Evolutionary conservation across 352 stramenopile species (phyloP).

Genomic region (Globisporangium cederbergense): DNA sequence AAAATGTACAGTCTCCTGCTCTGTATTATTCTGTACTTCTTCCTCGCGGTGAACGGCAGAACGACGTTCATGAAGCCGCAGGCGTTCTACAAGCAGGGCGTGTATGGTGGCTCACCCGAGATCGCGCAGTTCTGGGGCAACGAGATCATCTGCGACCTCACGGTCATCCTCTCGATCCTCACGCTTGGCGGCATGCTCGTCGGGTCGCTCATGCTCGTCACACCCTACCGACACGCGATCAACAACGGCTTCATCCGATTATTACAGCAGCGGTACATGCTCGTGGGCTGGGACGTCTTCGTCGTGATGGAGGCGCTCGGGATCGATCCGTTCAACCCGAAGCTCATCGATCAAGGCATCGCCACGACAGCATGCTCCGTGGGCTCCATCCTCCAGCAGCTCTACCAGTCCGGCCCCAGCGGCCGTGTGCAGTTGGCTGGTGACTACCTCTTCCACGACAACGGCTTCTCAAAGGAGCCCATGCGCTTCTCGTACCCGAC

Average conservation of each 20-base stretch:
- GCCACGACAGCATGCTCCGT: slow-evolving; percentile 27
- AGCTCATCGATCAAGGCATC: slow-evolving; percentile 21
- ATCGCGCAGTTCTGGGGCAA: slow-evolving; percentile 44
- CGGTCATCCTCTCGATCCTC: slow-evolving; percentile 32
- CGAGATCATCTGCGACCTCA: slow-evolving; percentile 51
- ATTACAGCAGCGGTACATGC: not conserved
- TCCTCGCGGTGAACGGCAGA: not conserved
- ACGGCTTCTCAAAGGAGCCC: not conserved
- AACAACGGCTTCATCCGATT: not conserved
- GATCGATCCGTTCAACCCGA: slow-evolving; percentile 37
- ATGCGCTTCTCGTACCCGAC: not conserved
- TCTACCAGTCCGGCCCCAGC: slow-evolving; percentile 50
- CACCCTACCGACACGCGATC: not conserved
- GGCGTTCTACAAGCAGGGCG: slow-evolving; percentile 22
- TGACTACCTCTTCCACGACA: slow-evolving; percentile 4
- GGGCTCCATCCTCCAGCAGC: slow-evolving; percentile 38
- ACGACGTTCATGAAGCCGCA: not conserved
- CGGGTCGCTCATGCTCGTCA: not conserved
- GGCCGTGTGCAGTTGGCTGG: not conserved
- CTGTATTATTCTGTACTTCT: not conserved
- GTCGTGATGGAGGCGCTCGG: slow-evolving; percentile 33
- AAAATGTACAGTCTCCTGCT: slow-evolving; percentile 19
- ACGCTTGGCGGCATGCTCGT: not conserved
- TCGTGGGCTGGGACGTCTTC: slow-evolving; percentile 15
- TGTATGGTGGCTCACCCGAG: slow-evolving; percentile 33